Evolutionary conservation across 2,329 filamentous ascomycete species (phyloP), one percentile per base, ranked within the genome.

Genomic region (Aureobasidium pullulans): DNA sequence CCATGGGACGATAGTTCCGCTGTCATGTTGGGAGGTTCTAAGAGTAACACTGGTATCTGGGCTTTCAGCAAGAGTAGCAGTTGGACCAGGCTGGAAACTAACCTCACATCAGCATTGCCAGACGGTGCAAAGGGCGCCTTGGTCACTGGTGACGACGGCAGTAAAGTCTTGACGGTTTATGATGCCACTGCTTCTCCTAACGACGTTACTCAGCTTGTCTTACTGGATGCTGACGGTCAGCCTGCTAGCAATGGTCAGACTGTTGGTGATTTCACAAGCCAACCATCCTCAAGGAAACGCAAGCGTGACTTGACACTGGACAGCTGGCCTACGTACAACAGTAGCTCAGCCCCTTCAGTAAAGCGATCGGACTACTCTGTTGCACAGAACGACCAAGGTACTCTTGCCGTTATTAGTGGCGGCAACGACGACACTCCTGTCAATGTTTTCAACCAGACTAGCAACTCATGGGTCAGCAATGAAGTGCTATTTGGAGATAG

Each of bases 241-340:
- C 69, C 76, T 10, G 78, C 78, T 37, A 65, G 70, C n/a, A 73
- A 76, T 37, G 80, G 79, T 37, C 70, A 78, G 68, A 62, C 80
- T 72, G 44, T 81, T 78, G 68, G 75, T 66, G 66, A 64, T 29
- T 44, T 61, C 6, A 61, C 64, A 3, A 64, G 64, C 15, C 36
- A 60, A 6, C 62, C 66, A 15, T 64, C 65, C 13, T 64, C 71
- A 44, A 75, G 75, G 52, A 72, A 70, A 62, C 67, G 67, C 61
- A 82, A 77, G 69, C 73, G 81, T 63, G 76, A 79, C 15, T 72
- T 89, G 32, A 85, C 83, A 0, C 69, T 85, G 29, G 75, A 75
- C 23, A 77, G 85, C 66, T 95, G 90, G 84, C 91, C 92, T 1
- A 68, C 78, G 3, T 96, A 96, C 73, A 92, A 96, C 73, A 79